Conservation (phyloP, 257 asterid genomes). For the Przewalskia tangutica region DNA sequence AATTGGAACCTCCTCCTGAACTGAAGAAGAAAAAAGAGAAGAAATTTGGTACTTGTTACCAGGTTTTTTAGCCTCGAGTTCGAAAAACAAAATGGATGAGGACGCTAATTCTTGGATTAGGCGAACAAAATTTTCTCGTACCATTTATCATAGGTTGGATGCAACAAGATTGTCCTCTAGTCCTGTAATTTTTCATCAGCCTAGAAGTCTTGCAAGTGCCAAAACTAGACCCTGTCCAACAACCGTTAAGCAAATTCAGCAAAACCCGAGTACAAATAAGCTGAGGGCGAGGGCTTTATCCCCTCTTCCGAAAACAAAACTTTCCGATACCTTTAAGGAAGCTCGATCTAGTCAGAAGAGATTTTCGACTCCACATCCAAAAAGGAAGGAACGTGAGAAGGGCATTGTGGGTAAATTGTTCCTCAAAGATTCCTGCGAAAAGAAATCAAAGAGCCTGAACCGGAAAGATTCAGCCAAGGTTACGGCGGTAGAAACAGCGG, state of each 20-base stretch:
- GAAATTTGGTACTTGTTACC: background rate
- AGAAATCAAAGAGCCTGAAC: slow-evolving; percentile 9
- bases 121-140: slow-evolving; percentile 62
- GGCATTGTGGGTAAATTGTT: slow-evolving; percentile 14
- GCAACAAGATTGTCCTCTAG: slow-evolving; percentile 30
- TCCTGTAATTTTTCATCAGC: slow-evolving; percentile 24
- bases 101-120: slow-evolving; percentile 67
- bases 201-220: slow-evolving; percentile 5
- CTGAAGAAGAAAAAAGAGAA: slow-evolving; percentile 11
- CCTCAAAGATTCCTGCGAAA: slow-evolving; percentile 14
- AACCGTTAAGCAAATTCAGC: slow-evolving; percentile 32
- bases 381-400: slow-evolving; percentile 14
- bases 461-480: slow-evolving; percentile 26
- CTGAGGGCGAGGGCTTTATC: slow-evolving; percentile 74
- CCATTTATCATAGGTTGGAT: slow-evolving; percentile 58
- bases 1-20: slow-evolving; percentile 15
- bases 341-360: slow-evolving; percentile 52
- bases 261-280: slow-evolving; percentile 32
- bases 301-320: slow-evolving; percentile 52
- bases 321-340: slow-evolving; percentile 64
- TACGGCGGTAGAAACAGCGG: slow-evolving; percentile 22
- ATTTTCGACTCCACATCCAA: slow-evolving; percentile 27
- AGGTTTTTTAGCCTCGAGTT: background rate
- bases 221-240: slow-evolving; percentile 28
- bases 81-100: slow-evolving; percentile 39